Evolutionary conservation across 2,329 filamentous ascomycete genomes (phyloP), one percentile per base, ranked within the genome.

Genomic region (Fusarium citri): DNA sequence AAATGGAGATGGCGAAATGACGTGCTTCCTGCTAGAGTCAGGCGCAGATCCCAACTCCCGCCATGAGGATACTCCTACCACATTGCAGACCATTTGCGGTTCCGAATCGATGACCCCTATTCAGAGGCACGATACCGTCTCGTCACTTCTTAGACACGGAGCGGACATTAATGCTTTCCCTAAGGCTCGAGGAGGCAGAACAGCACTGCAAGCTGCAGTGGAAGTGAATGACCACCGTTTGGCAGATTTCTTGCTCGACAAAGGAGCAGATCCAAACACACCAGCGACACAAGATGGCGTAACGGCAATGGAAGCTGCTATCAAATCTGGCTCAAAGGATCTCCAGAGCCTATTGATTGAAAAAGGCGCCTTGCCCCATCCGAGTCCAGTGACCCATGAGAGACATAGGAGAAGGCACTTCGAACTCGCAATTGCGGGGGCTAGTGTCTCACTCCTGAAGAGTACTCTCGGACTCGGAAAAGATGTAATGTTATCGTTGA

Each of bases 191-290:
- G 18, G 0, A 4, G 56, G 60, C 8, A 60, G 56, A 14, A 60
- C 60, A 14, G 22, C 60, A 2, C n/a, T 64, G 1, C 60, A 60
- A 6, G 47, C 59, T 9, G 48, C 59, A 5, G 55, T 48, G 4
- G 26, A 48, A 28, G 20, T 1, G 2, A 34, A 48, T 0, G 2
- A 63, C 4, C 1, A 4, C n/a, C 9, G 12, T 0, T 12, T 62
- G 3, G 7, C 41, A 0, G 12, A 22, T 0, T 0, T 31, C 3
- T 14, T 59, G 10, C 22, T 28, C 0, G 1, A 1, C 0, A 7
- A 9, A 28, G 55, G 22, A 1, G 55, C 55, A 6, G 3, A 51
- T 0, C n/a, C 11, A 1, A 18, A 28, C 3, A 15, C 31, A 2
- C 18, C 22, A 2, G 10, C 25, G 0, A 15, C 54, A 6, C 0